Conservation (phyloP, 495 filamentous ascomycete genomes). For the Parachaetomium inaequale region DNA sequence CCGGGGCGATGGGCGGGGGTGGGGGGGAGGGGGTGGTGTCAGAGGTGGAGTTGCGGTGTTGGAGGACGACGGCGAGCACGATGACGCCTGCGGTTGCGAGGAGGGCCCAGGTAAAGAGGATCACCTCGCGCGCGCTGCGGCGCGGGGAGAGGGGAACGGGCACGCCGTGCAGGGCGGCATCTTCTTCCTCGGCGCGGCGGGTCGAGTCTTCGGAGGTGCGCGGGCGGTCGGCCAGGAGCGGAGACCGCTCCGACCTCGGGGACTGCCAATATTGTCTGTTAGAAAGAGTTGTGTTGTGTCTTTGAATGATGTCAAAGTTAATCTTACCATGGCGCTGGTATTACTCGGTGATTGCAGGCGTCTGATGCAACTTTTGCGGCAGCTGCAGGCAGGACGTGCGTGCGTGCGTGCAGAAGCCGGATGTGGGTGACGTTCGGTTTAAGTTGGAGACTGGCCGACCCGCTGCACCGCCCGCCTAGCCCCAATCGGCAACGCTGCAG, state of each 20-base stretch:
- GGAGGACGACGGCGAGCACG: constrained; percentile 68
- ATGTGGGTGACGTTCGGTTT: constrained; percentile 21
- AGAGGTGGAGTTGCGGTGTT: constrained; percentile 52
- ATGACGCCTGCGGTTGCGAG: constrained; percentile 78
- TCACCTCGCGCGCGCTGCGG: constrained; percentile 51
- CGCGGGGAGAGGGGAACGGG: not conserved
- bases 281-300: not conserved
- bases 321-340: constrained; percentile 13
- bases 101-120: constrained; percentile 81
- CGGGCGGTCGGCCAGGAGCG: constrained; percentile 29
- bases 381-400: not conserved
- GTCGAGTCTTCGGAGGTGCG: constrained; percentile 25
- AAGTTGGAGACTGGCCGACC: constrained; percentile 14
- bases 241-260: constrained; percentile 29
- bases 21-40: not conserved
- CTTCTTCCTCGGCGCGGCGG: constrained; percentile 30
- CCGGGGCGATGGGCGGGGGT: constrained; percentile 11
- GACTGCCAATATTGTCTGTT: constrained; percentile 2
- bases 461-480: not conserved
- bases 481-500: constrained; percentile 11
- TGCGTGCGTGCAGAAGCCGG: not conserved
- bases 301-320: not conserved
- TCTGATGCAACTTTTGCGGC: not conserved
- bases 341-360: not conserved
- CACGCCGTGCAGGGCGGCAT: constrained; percentile 28